Evolutionary conservation across 2,329 filamentous ascomycete species (phyloP), one percentile per base, ranked within the genome.

Genomic region (Cercospora beticola): DNA sequence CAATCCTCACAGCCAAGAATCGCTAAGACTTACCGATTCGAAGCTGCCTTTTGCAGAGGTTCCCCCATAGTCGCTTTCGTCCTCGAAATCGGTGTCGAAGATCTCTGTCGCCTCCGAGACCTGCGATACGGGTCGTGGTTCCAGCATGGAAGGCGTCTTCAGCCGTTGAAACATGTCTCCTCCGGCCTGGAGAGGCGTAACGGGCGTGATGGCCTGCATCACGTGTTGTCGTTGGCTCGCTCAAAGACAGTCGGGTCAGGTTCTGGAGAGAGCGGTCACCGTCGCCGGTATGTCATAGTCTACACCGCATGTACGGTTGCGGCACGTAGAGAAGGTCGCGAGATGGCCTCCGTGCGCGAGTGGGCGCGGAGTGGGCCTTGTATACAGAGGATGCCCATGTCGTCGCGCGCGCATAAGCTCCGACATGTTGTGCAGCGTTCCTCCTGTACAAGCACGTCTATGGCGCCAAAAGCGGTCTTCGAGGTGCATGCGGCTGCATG

Each of bases 71-170:
- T 90, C 88, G 74, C 89, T 88, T 67, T 85, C 78, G 60, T 91
- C 89, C 72, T 93, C 92, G 69, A 86, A 84, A 64, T 94, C 92
- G 49, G 91, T 92, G 75, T 93, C 92, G 77, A 90, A 89, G 72
- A 93, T 90, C 75, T 93, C 90, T 23, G 91, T 94, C 54, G 90
- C 87, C 68, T 91, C 85, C 43, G 92, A 94, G 43, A 87, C 61
- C 60, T 77, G 78, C 31, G 79, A 79, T 16, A 79, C 77, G 74
- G 36, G 78, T 54, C 62, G 52, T 68, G 86, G 79, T 73, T 84
- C 84, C 79, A 91, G 90, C 77, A 91, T 88, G 18, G 87, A 86
- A 72, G 85, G 83, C 28, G 79, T 76, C 67, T 82, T 82, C 60
- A 79, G 80, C 73, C 81, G 81, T 72, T 83, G 79, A 77, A 84